These are phyloP conservation scores for Wilcoxina mikolae DNA, from an alignment of 495 filamentous ascomycete genomes.

Conservation along the genomic window DNA sequence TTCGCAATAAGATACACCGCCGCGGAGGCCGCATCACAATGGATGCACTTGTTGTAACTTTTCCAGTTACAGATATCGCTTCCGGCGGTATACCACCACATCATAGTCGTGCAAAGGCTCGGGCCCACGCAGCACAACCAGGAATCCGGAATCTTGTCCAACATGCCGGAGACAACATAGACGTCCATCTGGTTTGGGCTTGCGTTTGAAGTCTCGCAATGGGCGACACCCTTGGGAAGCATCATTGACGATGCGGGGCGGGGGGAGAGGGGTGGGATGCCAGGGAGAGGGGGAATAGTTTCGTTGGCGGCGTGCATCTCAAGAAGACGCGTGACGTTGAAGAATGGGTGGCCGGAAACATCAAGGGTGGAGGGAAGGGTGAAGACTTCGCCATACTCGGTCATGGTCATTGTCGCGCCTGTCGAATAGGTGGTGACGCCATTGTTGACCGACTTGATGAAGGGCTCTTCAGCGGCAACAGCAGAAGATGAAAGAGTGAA, in stretches of 20 bases:
- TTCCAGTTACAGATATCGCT: neutral
- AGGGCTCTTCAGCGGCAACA: too few relatives aligned
- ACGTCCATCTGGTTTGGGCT: neutral
- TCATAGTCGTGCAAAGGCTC: neutral
- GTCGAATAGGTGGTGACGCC: too few relatives aligned
- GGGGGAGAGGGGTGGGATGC: neutral
- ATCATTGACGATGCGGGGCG: neutral
- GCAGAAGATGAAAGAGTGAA: too few relatives aligned
- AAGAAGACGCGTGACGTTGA: neutral
- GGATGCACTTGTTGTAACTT: neutral
- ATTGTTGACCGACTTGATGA: too few relatives aligned
- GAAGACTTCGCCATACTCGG: neutral
- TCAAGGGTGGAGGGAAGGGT: neutral
- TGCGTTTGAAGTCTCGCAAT: neutral
- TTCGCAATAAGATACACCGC: neutral
- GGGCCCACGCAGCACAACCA: neutral
- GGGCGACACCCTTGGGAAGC: neutral
- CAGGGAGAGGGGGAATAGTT: neutral
- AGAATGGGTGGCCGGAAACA: neutral
- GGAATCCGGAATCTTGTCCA: neutral
- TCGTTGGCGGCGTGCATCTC: neutral
- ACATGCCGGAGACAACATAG: neutral
- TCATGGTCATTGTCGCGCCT: too few relatives aligned
- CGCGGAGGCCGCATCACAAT: neutral
- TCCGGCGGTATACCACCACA: neutral